These are phyloP conservation scores for Kentomonas sorsogonicus DNA, from an alignment of 208 protist genomes.

Conservation along the genomic window DNA sequence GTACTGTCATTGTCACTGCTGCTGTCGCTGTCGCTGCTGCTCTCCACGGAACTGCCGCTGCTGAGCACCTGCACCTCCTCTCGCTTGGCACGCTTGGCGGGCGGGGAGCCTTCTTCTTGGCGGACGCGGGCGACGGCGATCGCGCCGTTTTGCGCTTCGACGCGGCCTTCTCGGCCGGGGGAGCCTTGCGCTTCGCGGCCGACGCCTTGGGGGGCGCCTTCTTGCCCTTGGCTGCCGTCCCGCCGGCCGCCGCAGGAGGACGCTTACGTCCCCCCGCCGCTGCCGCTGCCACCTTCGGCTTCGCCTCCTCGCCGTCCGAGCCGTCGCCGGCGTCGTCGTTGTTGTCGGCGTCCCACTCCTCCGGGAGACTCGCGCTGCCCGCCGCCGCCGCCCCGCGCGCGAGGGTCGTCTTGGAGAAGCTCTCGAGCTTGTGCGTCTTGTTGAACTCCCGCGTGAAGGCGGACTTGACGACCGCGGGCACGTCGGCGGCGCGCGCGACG, in stretches of 20 bases:
- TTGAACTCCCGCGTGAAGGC: constrained; percentile 90
- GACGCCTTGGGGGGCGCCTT: constrained; percentile 4
- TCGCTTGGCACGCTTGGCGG: no score
- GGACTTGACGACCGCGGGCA: constrained; percentile 74
- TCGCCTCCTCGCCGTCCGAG: not conserved
- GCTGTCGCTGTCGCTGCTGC: constrained; percentile 14
- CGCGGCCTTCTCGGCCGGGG: constrained; percentile 1
- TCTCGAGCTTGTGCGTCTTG: constrained; percentile 72
- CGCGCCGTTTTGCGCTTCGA: constrained; percentile 12
- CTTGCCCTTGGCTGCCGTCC: not conserved
- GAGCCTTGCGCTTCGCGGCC: no score
- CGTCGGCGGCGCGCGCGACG: constrained; percentile 17
- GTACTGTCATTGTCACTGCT: not conserved
- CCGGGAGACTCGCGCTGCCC: constrained; percentile 5
- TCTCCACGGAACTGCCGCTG: constrained; percentile 15
- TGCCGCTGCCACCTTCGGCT: constrained; percentile 15
- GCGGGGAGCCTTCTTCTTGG: constrained; percentile 33
- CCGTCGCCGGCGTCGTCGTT: constrained; percentile 4
- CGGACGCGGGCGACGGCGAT: constrained; percentile 10
- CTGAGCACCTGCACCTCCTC: no score
- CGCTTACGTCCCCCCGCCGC: not conserved
- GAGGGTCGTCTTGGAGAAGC: constrained; percentile 53
- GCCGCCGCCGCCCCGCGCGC: constrained; percentile 27
- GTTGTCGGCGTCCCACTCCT: constrained; percentile 13
- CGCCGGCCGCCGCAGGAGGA: not conserved